A percentile compares a stretch with the other conserved stretches of the same genome.
Conservation (phyloP, 805 yeast species). For the Saccharomyces cerevisiae region DNA sequence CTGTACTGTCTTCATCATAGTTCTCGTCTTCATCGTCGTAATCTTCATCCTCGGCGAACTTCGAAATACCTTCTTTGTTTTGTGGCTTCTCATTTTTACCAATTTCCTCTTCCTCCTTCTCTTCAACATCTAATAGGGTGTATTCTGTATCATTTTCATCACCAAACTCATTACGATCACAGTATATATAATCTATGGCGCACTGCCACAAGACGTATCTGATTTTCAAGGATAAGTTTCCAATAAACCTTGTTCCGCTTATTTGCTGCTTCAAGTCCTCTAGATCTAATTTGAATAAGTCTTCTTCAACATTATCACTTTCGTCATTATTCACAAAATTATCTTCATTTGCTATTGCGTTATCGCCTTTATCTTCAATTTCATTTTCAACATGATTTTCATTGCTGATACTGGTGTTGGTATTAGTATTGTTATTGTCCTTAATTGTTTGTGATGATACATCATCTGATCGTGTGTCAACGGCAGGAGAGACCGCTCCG, state of each 20-base stretch:
- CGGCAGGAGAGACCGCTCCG: background rate
- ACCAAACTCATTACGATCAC: conserved; percentile 30
- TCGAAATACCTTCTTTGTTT: background rate
- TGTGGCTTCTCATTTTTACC: conserved; percentile 2
- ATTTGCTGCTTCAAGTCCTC: conserved; percentile 33
- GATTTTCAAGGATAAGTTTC: conserved; percentile 54
- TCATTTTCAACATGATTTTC: conserved; percentile 1
- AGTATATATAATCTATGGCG: conserved; percentile 30
- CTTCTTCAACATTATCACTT: conserved; percentile 18
- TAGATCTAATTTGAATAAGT: conserved; percentile 35
- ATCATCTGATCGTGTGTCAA: conserved; percentile 1
- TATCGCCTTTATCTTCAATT: conserved; percentile 1
- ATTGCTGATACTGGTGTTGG: conserved; percentile 1
- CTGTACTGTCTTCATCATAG: conserved; percentile 11
- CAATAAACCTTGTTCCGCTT: conserved; percentile 40
- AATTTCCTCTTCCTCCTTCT: conserved; percentile 9
- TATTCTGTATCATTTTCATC: conserved; percentile 18
- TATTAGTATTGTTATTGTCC: conserved; percentile 2
- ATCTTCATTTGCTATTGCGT: conserved; percentile 1
- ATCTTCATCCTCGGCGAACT: conserved; percentile 1
- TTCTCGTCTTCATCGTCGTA: conserved; percentile 10
- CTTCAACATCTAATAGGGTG: conserved; percentile 6
- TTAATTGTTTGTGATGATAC: background rate
- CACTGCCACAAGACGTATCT: conserved; percentile 67
- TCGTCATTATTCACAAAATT: background rate